Evolutionary conservation across 148 eudicot species (phyloP).

Genomic region (Dysphania ambrosioides): DNA sequence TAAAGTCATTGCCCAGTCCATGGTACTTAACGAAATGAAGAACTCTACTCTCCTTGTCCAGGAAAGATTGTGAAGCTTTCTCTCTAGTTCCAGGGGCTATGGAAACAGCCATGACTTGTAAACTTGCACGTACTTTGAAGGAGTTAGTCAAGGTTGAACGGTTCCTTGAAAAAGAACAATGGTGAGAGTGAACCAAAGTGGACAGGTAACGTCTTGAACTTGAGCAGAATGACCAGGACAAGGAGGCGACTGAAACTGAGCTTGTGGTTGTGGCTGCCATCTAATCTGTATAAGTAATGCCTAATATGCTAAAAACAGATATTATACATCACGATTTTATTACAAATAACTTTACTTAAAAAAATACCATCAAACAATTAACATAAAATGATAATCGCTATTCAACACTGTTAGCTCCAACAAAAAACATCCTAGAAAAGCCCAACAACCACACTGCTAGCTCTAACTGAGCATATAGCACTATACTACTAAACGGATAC

Average conservation of each 20-base stretch:
- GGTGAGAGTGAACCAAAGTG: constrained; percentile 12
- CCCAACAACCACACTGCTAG: neutral
- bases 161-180: constrained; percentile 17
- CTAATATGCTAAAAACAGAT: too few relatives aligned
- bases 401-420: too few relatives aligned
- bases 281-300: constrained; percentile 9
- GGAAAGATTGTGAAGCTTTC: constrained; percentile 46
- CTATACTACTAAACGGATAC: neutral
- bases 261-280: constrained; percentile 50
- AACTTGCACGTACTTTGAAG: constrained; percentile 22
- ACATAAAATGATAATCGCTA: too few relatives aligned
- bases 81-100: constrained; percentile 41
- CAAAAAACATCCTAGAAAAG: neutral
- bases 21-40: constrained; percentile 97
- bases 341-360: too few relatives aligned
- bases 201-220: constrained; percentile 21
- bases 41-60: constrained; percentile 58
- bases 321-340: too few relatives aligned
- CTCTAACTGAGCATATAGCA: neutral
- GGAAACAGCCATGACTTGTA: constrained; percentile 41
- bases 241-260: constrained; percentile 39
- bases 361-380: too few relatives aligned
- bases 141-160: constrained; percentile 16
- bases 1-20: constrained; percentile 97
- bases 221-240: constrained; percentile 24